phyloP scores from a whole-genome alignment of 495 filamentous ascomycete species.

The Neurospora cerealis region DNA sequence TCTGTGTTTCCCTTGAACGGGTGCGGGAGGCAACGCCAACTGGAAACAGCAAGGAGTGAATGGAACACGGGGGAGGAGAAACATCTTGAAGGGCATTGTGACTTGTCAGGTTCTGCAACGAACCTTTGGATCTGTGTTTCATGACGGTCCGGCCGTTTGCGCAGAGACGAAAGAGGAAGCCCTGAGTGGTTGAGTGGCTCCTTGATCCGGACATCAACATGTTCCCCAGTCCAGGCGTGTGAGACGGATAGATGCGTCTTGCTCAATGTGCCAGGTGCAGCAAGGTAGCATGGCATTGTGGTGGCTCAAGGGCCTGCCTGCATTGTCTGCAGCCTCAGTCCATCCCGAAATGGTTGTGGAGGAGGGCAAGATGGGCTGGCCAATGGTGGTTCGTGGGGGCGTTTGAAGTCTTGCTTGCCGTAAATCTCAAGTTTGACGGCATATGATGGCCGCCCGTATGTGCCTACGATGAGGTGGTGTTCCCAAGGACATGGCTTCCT shows the following conservation, averaged over 20 bases:
- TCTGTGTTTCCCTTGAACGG: background rate
- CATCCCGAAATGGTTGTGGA: background rate
- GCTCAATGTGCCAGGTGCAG: background rate
- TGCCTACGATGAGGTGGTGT: conserved; percentile 4
- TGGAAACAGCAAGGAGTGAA: background rate
- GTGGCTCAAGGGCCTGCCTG: background rate
- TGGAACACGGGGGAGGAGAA: conserved; percentile 1
- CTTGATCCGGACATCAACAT: conserved; percentile 21
- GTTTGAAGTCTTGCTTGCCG: conserved; percentile 20
- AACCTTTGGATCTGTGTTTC: conserved; percentile 12
- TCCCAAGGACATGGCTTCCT: conserved; percentile 17
- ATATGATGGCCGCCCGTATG: conserved; percentile 9
- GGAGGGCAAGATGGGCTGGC: conserved; percentile 1
- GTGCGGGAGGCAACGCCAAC: background rate
- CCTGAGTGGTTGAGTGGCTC: conserved; percentile 3
- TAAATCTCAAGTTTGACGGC: conserved; percentile 18
- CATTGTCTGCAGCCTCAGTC: background rate
- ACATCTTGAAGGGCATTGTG: background rate
- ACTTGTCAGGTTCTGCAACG: conserved; percentile 14
- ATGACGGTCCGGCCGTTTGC: conserved; percentile 17
- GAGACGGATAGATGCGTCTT: background rate
- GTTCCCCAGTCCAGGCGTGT: background rate
- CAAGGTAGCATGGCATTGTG: background rate
- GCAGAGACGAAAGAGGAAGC: background rate
- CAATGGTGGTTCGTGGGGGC: conserved; percentile 13